Evolutionary conservation across 768 basidiomycete species (phyloP), one percentile per base, ranked within the genome.

Genomic region (Naganishia vaughanmartiniae): DNA sequence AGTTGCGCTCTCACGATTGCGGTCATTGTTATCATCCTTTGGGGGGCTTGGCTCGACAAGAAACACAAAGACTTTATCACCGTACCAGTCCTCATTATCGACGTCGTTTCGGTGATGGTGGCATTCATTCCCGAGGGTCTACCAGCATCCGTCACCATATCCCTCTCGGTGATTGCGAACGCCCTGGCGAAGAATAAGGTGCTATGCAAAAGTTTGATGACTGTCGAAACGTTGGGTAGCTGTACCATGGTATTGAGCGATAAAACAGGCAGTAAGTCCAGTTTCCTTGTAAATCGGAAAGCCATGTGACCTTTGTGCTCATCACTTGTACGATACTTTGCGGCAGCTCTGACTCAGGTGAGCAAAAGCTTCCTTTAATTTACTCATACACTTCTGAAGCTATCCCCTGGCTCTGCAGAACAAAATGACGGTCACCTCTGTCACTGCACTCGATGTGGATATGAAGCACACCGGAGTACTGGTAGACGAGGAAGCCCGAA

Each of bases 171-270:
- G 65, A 78, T 84, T 26, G 85, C 84, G 24, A 79, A 84, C 39
- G 82, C 83, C 10, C 82, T 88, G 72, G 83, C 84, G 66, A 85
- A 85, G 74, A 84, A 85, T 73, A 85, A 85, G 73, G 84, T 87
- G 26, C 77, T 86, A 19, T 85, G 85, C 70, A 86, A 86, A 73
- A 86, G 86, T 2, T 81, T 89, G 28, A 84, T 87, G 30, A 89
- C 87, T 7, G 87, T 89, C 34, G 88, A 89, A 77, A 87, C 87
- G 9, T 83, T 89, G 6, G 88, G 89, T 9, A 84, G 85, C 11
- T 87, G 89, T 76, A 85, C 86, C 66, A 84, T 86, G 42, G 69
- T 87, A 26, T 85, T 85, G 74, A 84, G 85, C 6, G 87, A 89
- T 75, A 89, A 89, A 71, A 80, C 79, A 11, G 79, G 79, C 21